Evolutionary conservation across 305 asterid species (phyloP), one percentile per base, ranked within the genome.

Genomic region (Fraxinus albicans): DNA sequence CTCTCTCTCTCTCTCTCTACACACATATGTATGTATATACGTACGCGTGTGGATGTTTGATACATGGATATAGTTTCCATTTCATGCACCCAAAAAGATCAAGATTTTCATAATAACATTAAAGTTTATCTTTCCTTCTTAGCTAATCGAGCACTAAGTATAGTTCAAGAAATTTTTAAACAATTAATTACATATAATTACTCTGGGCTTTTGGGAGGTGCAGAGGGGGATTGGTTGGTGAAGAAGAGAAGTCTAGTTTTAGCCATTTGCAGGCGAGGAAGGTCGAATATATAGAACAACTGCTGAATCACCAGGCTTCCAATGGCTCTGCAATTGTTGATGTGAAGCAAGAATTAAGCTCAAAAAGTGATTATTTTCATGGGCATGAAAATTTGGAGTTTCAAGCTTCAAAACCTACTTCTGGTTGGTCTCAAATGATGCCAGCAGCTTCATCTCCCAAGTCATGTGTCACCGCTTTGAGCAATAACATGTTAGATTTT

Each of bases 221-320:
- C 77, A 90, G 94, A 81, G 93, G 94, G 82, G 95, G 94, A 13
- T 87, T 89, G 83, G 91, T 83, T 81, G 90, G 87, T 23, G 97
- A 90, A 47, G 97, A 91, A 40, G 90, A 88, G 53, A 87, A 87
- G 79, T 13, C 36, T 31, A 81, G 82, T 31, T 8, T 83, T 60
- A 83, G 84, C 79, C 80, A 83, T 73, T 83, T 86, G 86, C 89
- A 89, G 82, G 81, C 35, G 1, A 91, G 86, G 76, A 87, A 80
- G 83, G 47, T 91, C 87, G 90, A 91, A 85, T 89, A 89, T 81
- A 91, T 92, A 91, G 92, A 91, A 17, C 91, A 90, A 78, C 33
- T 84, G 8, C 76, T 89, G 33, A 84, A 78, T 31, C 86, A 80
- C 78, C 89, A 83, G 65, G 55, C 81, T 76, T 12, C 86, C 5